Evolutionary conservation across 345 rosid species (phyloP), one percentile per base, ranked within the genome.

Genomic region (Bretschneidera sinensis): DNA sequence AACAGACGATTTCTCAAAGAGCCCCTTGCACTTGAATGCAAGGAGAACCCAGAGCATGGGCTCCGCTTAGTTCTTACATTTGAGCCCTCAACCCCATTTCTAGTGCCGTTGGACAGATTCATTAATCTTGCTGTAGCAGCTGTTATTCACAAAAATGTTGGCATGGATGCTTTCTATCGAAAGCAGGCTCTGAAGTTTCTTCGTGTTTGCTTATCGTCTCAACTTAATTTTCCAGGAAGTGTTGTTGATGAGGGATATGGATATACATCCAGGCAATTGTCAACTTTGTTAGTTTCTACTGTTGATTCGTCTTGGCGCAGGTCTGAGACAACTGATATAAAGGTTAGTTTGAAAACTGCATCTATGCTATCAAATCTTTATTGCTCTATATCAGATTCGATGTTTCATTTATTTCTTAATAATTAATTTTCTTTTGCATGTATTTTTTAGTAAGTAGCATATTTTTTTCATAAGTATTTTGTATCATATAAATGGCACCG

Each of bases 31-130:
- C 95, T 94, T 50, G 99, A 94, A 66, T 94, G 97, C 83, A 94
- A 94, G 75, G 99, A 94, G 78, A 88, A 86, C 48, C 99, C 97
- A 35, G 99, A 94, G 75, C 97, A 94, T 57, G 97, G 97, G 63
- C 92, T 94, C 59, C 96, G 99, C 52, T 76, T 94, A 74, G 88
- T 94, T 78, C 95, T 94, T 58, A 90, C 95, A 3, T 94, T 94
- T 86, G 92, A 88, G 82, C 97, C 99, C 43, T 72, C 96, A 8
- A 94, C 96, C 50, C 95, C 97, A 17, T 90, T 94, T 83, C 73
- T 90, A 78, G 97, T 94, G 67, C 96, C 99, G 28, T 49, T 94
- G 65, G 99, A 94, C 67, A 84, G 92, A 73, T 90, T 83, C 78
- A 83, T 94, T 66, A 88, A 88, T 86, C 95, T 90, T 73, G 99